Percentiles rank a stretch among this genome's conserved stretches.
These are phyloP conservation scores for Diaporthe aspalathi DNA, from an alignment of 2,329 filamentous ascomycete species.

Conservation along the genomic window DNA sequence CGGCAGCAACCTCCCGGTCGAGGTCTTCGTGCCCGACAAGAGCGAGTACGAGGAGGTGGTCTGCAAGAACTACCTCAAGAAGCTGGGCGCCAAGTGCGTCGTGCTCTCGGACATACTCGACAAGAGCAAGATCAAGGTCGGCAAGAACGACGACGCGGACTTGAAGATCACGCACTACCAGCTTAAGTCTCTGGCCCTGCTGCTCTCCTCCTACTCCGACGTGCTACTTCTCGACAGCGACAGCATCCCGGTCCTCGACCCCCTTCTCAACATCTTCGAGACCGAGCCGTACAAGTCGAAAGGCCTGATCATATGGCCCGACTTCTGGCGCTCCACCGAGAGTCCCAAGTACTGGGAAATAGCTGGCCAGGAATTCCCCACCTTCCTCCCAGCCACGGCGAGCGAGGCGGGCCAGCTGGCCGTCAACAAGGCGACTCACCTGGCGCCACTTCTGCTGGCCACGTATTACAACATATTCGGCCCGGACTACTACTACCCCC, in stretches of 20 bases:
- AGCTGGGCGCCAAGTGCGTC: conserved; percentile 49
- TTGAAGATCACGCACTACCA: conserved; percentile 53
- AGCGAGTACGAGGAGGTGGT: conserved; percentile 47
- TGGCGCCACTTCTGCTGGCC: conserved; percentile 58
- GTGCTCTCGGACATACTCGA: conserved; percentile 49
- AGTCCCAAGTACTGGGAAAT: conserved; percentile 59
- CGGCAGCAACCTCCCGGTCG: conserved; percentile 61
- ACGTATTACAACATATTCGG: conserved; percentile 68
- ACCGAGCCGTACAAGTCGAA: conserved; percentile 61
- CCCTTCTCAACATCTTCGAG: conserved; percentile 56
- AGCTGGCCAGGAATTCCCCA: conserved; percentile 49
- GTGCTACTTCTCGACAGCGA: conserved; percentile 70
- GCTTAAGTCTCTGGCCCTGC: conserved; percentile 66
- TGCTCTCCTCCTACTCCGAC: conserved; percentile 69
- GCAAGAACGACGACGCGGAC: conserved; percentile 29
- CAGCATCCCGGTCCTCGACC: conserved; percentile 58
- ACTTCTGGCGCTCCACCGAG: conserved; percentile 60
- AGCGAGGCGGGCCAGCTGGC: conserved; percentile 61
- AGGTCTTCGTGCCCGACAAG: conserved; percentile 50
- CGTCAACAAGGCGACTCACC: conserved; percentile 60
- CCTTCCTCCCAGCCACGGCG: conserved; percentile 41
- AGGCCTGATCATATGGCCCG: conserved; percentile 68
- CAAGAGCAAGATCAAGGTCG: conserved; percentile 43
- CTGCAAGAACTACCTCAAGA: conserved; percentile 47
- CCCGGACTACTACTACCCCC: conserved; percentile 60